A percentile compares a stretch with the other conserved stretches of the same genome.
Evolutionary conservation across 805 yeast genomes (phyloP).

Genomic region (Ogataea trehaloabstinens): DNA sequence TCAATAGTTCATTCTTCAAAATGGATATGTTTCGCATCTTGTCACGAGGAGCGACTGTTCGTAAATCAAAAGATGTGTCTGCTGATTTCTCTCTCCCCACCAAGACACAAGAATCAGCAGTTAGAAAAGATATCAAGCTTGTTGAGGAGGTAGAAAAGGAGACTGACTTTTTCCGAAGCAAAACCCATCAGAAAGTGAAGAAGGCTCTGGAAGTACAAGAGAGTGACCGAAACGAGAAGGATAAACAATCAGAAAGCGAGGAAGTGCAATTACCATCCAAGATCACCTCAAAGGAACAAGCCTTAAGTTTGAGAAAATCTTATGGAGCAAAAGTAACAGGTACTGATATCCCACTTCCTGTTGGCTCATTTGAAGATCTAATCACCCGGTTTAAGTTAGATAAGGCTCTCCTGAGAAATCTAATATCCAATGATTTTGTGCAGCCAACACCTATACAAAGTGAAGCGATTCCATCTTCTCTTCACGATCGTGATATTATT

Average conservation of each 20-base stretch:
- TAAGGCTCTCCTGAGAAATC: conserved; percentile 54
- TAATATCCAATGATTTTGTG: conserved; percentile 66
- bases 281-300: conserved; percentile 57
- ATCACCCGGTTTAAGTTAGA: conserved; percentile 65
- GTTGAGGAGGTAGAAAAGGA: conserved; percentile 62
- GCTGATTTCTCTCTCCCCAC: conserved; percentile 40
- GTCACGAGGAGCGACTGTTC: conserved; percentile 80
- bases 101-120: conserved; percentile 25
- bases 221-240: conserved; percentile 24
- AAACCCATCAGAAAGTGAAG: conserved; percentile 31
- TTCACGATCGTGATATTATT: conserved; percentile 70
- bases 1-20: conserved; percentile 1
- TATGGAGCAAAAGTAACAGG: conserved; percentile 75
- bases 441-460: conserved; percentile 93
- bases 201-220: conserved; percentile 25
- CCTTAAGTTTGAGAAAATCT: conserved; percentile 54
- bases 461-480: conserved; percentile 77
- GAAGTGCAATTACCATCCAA: conserved; percentile 32
- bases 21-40: conserved; percentile 91
- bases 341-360: conserved; percentile 83
- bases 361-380: conserved; percentile 85
- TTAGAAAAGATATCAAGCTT: conserved; percentile 41
- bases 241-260: conserved; percentile 5
- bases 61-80: conserved; percentile 48
- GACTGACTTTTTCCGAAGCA: conserved; percentile 78